Conservation (phyloP, 768 basidiomycete species). For the Phaeolepiota aurea region DNA sequence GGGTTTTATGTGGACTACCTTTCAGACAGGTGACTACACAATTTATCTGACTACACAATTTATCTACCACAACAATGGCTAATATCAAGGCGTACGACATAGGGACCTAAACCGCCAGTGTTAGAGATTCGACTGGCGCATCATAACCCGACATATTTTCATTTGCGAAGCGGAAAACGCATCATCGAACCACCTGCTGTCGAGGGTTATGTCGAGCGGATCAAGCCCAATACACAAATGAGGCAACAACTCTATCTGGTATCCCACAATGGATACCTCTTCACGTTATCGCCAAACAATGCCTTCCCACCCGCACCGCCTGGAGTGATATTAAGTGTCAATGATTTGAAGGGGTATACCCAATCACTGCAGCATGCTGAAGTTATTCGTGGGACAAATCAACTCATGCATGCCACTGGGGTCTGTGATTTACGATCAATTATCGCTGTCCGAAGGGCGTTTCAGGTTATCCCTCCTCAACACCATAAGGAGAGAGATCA, state of each 20-base stretch:
- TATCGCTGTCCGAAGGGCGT: slow-evolving; percentile 53
- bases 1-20: slow-evolving; percentile 68
- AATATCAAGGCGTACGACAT: too few species aligned
- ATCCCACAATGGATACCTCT: slow-evolving; percentile 68
- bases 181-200: slow-evolving; percentile 72
- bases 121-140: slow-evolving; percentile 71
- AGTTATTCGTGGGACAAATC: slow-evolving; percentile 50
- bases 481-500: slow-evolving; percentile 24
- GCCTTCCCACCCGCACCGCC: slow-evolving; percentile 70
- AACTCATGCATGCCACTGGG: slow-evolving; percentile 58
- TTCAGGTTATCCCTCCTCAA: slow-evolving; percentile 31
- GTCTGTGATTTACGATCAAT: slow-evolving; percentile 71
- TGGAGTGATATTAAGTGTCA: slow-evolving; percentile 27
- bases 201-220: slow-evolving; percentile 80
- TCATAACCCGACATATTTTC: slow-evolving; percentile 48
- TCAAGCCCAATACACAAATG: slow-evolving; percentile 47
- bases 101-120: slow-evolving; percentile 35
- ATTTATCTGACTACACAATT: neutral
- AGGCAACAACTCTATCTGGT: slow-evolving; percentile 61
- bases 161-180: slow-evolving; percentile 34
- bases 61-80: neutral
- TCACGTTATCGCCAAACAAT: slow-evolving; percentile 39
- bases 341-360: slow-evolving; percentile 19
- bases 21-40: slow-evolving; percentile 46
- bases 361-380: slow-evolving; percentile 41